Evolutionary conservation across 2,329 filamentous ascomycete species (phyloP).

Genomic region (Didymella segeticola): DNA sequence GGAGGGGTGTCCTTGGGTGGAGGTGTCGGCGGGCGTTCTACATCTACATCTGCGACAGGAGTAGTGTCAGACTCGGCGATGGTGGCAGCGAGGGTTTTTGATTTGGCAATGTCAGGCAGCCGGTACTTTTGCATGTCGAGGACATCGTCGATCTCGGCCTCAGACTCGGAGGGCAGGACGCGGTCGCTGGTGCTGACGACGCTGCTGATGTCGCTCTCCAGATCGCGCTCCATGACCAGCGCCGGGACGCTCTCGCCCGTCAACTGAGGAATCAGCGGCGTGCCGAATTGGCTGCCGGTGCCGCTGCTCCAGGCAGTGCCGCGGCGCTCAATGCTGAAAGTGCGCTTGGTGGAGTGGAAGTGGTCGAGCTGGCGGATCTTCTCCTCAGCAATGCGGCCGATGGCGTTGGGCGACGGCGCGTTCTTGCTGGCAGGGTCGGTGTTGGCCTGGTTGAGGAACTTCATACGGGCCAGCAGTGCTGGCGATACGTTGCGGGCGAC

Average conservation of each 20-base stretch:
- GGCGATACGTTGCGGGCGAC: slow-evolving; percentile 51
- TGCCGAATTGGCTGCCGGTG: slow-evolving; percentile 50
- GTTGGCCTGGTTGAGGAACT: slow-evolving; percentile 50
- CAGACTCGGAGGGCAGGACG: slow-evolving; percentile 58
- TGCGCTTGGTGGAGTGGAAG: slow-evolving; percentile 62
- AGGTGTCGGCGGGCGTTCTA: slow-evolving; percentile 35
- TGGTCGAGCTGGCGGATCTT: slow-evolving; percentile 74
- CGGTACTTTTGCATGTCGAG: slow-evolving; percentile 79
- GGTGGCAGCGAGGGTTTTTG: slow-evolving; percentile 59
- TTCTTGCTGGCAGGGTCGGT: slow-evolving; percentile 46
- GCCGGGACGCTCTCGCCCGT: slow-evolving; percentile 48
- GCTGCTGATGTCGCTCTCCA: slow-evolving; percentile 56
- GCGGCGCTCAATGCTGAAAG: slow-evolving; percentile 65
- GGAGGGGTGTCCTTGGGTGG: slow-evolving; percentile 61
- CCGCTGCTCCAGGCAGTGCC: slow-evolving; percentile 74
- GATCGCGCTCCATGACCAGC: slow-evolving; percentile 48
- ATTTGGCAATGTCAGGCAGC: slow-evolving; percentile 74
- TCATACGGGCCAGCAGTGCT: slow-evolving; percentile 54
- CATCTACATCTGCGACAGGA: slow-evolving; percentile 22
- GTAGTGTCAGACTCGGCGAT: slow-evolving; percentile 27
- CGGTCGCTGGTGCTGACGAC: slow-evolving; percentile 62
- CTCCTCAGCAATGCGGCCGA: slow-evolving; percentile 74
- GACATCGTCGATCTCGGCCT: slow-evolving; percentile 57
- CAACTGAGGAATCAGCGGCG: slow-evolving; percentile 41
- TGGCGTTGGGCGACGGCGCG: slow-evolving; percentile 31